Percentiles rank a stretch among this genome's conserved stretches.
phyloP scores from a whole-genome alignment of 2,329 filamentous ascomycete genomes.

The Decorospora gaudefroyi region DNA sequence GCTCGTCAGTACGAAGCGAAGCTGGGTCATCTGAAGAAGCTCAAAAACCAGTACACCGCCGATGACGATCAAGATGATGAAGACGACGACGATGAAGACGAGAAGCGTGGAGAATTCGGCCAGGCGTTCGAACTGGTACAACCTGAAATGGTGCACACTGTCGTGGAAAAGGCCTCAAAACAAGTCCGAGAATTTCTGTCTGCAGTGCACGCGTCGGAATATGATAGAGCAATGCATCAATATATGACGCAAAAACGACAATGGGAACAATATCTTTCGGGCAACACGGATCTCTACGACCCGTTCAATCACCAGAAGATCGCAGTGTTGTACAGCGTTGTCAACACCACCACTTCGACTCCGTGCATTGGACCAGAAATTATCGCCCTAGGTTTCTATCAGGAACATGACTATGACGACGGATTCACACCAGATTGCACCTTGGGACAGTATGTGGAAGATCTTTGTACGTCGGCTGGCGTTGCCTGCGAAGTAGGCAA shows the following conservation, averaged over 20 bases:
- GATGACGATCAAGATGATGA: too few species aligned
- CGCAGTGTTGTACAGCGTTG: constrained; percentile 88
- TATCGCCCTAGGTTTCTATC: constrained; percentile 90
- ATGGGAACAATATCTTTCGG: constrained; percentile 93
- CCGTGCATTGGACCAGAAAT: constrained; percentile 90
- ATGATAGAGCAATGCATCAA: constrained; percentile 90
- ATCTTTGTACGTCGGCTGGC: constrained; percentile 76
- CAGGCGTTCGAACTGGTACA: constrained; percentile 88
- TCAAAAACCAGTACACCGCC: constrained; percentile 71
- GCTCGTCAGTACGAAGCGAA: constrained; percentile 88
- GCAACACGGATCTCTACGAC: constrained; percentile 86
- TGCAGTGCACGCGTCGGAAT: constrained; percentile 94
- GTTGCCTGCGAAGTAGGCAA: constrained; percentile 80
- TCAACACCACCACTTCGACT: constrained; percentile 90
- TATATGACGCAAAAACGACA: constrained; percentile 93
- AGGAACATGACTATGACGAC: constrained; percentile 74
- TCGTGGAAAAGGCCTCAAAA: constrained; percentile 76
- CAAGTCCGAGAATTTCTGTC: constrained; percentile 93
- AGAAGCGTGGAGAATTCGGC: constrained; percentile 46
- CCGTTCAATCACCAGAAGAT: constrained; percentile 97
- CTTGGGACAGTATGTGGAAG: constrained; percentile 91
- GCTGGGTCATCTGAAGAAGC: constrained; percentile 76
- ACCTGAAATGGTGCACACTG: constrained; percentile 90
- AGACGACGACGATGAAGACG: constrained; percentile 43
- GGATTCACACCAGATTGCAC: constrained; percentile 85